Percentiles rank a stretch among this genome's conserved stretches.
phyloP scores from a whole-genome alignment of 176 grass and related monocot genomes.

The Eleusine indica region DNA sequence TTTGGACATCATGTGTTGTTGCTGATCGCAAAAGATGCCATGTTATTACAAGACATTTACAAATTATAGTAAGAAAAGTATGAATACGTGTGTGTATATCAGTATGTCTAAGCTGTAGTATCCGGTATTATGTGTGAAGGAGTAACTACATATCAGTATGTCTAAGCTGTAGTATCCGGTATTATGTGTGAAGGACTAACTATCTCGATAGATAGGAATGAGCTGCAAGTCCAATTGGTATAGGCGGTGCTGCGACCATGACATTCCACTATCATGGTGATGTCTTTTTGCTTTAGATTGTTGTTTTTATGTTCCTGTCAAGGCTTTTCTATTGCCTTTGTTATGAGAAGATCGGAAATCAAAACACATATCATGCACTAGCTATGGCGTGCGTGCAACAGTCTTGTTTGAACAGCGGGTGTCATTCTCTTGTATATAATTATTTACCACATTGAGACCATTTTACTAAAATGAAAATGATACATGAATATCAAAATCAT shows the following conservation, averaged over 20 bases:
- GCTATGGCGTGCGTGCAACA: too few species aligned
- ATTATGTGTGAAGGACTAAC: too few species aligned
- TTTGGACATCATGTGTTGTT: too few species aligned
- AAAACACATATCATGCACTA: background rate
- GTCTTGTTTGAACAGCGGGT: too few species aligned
- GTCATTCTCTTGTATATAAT: background rate
- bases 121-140: too few species aligned
- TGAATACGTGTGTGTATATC: too few species aligned
- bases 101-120: too few species aligned
- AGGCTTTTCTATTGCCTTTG: conserved; percentile 1
- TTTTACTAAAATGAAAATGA: background rate
- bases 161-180: too few species aligned
- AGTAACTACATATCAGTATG: too few species aligned
- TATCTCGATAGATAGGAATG: background rate
- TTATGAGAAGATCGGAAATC: background rate
- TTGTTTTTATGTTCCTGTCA: conserved; percentile 35
- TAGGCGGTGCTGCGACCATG: conserved; percentile 3
- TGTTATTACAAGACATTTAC: too few species aligned
- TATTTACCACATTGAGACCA: background rate
- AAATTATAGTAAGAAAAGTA: too few species aligned
- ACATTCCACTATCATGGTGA: conserved; percentile 24
- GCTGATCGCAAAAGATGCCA: too few species aligned
- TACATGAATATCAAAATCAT: background rate
- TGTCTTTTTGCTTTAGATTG: conserved; percentile 36
- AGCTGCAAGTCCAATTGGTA: background rate